A percentile compares a stretch with the other conserved stretches of the same genome.
These are phyloP conservation scores for Fusarium sp. DNA, from an alignment of 2,329 filamentous ascomycete species.

Conservation along the genomic window DNA sequence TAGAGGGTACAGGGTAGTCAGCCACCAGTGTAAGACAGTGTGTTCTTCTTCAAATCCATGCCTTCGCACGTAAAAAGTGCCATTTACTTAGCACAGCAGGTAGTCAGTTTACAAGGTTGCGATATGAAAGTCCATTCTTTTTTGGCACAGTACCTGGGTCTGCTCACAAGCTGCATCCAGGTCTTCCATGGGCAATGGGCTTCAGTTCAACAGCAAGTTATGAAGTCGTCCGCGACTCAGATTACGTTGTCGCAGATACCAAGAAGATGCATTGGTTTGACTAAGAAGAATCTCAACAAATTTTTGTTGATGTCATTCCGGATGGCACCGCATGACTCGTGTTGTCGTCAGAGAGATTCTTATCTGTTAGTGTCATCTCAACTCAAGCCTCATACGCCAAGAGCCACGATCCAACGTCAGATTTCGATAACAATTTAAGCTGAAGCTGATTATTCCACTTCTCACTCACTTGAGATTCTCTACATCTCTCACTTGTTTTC, in stretches of 20 bases:
- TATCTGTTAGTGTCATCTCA: background rate
- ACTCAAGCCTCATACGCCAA: background rate
- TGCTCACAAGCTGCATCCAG: accelerated
- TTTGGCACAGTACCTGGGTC: accelerated
- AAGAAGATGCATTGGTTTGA: background rate
- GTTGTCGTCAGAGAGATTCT: background rate
- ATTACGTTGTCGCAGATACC: background rate
- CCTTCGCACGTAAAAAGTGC: background rate
- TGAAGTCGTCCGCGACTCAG: background rate
- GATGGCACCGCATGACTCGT: background rate
- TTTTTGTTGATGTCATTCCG: background rate
- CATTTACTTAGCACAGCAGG: background rate
- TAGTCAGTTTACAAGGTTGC: background rate
- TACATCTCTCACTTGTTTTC: background rate
- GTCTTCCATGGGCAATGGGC: accelerated
- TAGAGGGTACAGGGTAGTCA: accelerated
- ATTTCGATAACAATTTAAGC: background rate
- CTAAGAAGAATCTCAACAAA: background rate
- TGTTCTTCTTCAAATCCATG: background rate
- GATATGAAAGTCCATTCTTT: background rate
- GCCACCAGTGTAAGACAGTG: background rate
- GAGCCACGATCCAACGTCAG: background rate
- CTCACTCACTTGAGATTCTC: background rate
- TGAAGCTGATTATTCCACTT: background rate
- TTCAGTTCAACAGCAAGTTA: background rate